Evolutionary conservation across 1,284 basidiomycete species (phyloP), one percentile per base, ranked within the genome.

Genomic region (Pseudozyma flocculosa): DNA sequence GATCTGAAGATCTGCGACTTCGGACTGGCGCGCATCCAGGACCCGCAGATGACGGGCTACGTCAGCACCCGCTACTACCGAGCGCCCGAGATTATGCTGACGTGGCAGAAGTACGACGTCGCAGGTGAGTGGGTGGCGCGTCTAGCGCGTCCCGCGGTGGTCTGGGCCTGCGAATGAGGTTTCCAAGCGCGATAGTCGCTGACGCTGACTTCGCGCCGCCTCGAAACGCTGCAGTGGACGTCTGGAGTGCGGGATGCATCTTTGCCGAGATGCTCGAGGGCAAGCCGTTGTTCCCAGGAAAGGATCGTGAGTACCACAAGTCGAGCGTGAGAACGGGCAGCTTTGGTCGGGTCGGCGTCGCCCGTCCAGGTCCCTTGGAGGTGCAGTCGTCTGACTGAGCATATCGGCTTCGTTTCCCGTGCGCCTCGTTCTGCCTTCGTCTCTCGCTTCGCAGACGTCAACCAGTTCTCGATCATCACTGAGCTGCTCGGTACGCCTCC

Each of bases 21-120:
- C 80, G 94, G 94, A 66, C 84, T 99, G 23, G 94, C 94, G 18
- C 88, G 94, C 53, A 75, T 80, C 45, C 90, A 92, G 80, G 95
- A 98, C 79, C 94, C 94, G 9, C 95, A 98, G 80, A 98, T 99
- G 95, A 98, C 95, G 4, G 95, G 95, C 60, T 99, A 98, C 79
- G 94, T 98, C 63, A 97, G 93, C 59, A 99, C 94, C 53, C 85
- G 95, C 71, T 98, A 98, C 82, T 98, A 99, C 80, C 88, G 95
- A 49, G 95, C 94, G 3, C 94, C 94, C 8, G 94, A 99, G 80
- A 98, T 99, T 82, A 99, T 99, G 95, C 85, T 99, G 77, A 99
- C 94, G 42, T 98, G 95, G 95, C 94, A 98, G 80, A 98, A 98
- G 82, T 98, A 98, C 82, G 95, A 98, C 79, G 94, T 97, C 50